Conservation (phyloP, 208 protist genomes). For the Trypanosoma congolense region DNA sequence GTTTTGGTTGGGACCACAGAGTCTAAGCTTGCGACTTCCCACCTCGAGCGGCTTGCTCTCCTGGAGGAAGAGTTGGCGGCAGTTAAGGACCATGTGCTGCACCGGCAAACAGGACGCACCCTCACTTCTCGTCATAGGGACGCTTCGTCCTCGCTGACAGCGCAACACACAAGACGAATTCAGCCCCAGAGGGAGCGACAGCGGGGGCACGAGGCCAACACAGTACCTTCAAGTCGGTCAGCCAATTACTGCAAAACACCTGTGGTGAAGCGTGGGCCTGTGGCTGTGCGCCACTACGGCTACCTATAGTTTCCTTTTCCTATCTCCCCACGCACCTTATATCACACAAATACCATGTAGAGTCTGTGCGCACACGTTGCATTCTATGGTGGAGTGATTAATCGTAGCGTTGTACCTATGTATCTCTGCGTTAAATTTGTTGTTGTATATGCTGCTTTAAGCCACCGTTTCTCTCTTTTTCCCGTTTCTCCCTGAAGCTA, state of each 20-base stretch:
- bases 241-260: slow-evolving; percentile 3
- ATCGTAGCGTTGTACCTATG: too few species aligned
- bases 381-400: too few species aligned
- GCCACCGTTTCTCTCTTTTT: too few species aligned
- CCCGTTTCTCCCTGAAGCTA: too few species aligned
- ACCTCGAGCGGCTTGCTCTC: slow-evolving; percentile 24
- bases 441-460: too few species aligned
- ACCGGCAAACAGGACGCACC: slow-evolving; percentile 13
- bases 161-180: background rate
- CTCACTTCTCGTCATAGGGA: slow-evolving; percentile 1
- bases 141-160: background rate
- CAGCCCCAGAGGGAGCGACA: slow-evolving; percentile 2
- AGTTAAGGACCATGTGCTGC: slow-evolving; percentile 51
- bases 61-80: slow-evolving; percentile 66
- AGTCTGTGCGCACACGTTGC: too few species aligned
- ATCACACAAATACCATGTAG: too few species aligned
- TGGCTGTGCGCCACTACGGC: slow-evolving; percentile 71
- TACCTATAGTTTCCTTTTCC: slow-evolving; percentile 21
- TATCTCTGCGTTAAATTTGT: too few species aligned
- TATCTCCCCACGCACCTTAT: slow-evolving; percentile 3
- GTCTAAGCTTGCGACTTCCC: slow-evolving; percentile 1
- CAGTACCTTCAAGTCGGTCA: background rate
- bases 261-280: slow-evolving; percentile 43
- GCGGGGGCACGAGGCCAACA: background rate
- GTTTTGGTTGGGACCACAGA: background rate